phyloP scores from a whole-genome alignment of 768 basidiomycete species.

The Leucocoprinus sp. region DNA sequence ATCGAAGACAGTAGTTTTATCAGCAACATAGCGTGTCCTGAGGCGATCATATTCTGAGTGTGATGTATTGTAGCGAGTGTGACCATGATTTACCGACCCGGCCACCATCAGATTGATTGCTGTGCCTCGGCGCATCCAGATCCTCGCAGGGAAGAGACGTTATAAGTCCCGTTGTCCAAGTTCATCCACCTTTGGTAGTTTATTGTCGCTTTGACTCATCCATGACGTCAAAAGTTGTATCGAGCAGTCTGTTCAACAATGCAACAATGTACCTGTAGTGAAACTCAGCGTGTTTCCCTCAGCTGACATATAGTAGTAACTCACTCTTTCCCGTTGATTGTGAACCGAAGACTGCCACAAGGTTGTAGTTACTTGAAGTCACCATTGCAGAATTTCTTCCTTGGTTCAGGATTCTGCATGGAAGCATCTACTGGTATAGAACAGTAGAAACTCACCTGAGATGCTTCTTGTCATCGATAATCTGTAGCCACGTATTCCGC shows the following conservation, averaged over 20 bases:
- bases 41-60: too few species aligned
- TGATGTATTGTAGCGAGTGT: too few species aligned
- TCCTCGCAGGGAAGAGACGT: slow-evolving; percentile 44
- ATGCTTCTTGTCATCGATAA: slow-evolving; percentile 87
- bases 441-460: slow-evolving; percentile 66
- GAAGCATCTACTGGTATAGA: background rate
- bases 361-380: slow-evolving; percentile 82
- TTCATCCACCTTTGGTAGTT: slow-evolving; percentile 82
- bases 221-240: slow-evolving; percentile 99
- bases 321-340: slow-evolving; percentile 95
- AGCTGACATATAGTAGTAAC: slow-evolving; percentile 16
- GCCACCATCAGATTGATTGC: slow-evolving; percentile 89
- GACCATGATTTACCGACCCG: too few species aligned
- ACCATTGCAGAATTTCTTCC: slow-evolving; percentile 75
- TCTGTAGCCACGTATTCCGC: slow-evolving; percentile 58
- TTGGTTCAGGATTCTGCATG: slow-evolving; percentile 52
- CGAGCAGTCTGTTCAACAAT: slow-evolving; percentile 89
- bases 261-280: slow-evolving; percentile 86
- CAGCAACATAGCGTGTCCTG: too few species aligned
- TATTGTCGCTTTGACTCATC: slow-evolving; percentile 89
- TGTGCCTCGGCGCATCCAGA: slow-evolving; percentile 95
- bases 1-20: too few species aligned
- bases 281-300: slow-evolving; percentile 5
- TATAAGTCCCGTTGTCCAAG: slow-evolving; percentile 2
- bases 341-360: slow-evolving; percentile 93